phyloP scores from a whole-genome alignment of 2,329 filamentous ascomycete species.

The Xylariaceae sp. region DNA sequence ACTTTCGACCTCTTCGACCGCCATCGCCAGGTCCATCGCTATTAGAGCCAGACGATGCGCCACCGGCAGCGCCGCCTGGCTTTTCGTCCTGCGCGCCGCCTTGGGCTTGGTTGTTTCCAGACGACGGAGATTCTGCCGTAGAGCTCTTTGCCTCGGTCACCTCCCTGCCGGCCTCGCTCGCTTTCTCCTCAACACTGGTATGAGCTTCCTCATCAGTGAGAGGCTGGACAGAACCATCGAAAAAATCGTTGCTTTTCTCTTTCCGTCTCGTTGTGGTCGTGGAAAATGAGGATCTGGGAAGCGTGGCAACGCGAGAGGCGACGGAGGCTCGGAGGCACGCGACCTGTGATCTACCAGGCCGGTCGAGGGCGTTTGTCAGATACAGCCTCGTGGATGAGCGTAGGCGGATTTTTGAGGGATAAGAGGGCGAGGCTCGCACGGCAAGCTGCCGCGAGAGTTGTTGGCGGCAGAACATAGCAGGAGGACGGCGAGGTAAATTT shows the following conservation, averaged over 20 bases:
- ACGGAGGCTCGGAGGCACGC: conserved; percentile 20
- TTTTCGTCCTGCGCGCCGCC: conserved; percentile 52
- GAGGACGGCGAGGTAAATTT: no score
- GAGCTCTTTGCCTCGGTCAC: conserved; percentile 45
- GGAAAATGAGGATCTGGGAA: conserved; percentile 34
- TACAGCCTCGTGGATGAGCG: conserved; percentile 22
- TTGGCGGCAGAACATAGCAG: conserved; percentile 35
- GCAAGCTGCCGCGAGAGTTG: conserved; percentile 30
- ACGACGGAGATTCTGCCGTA: conserved; percentile 40
- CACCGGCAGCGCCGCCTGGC: conserved; percentile 57
- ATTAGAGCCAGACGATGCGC: conserved; percentile 46
- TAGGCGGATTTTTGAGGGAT: conserved; percentile 22
- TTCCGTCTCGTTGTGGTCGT: conserved; percentile 36
- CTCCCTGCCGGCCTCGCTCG: conserved; percentile 45
- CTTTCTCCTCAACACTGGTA: conserved; percentile 48
- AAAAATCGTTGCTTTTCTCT: conserved; percentile 47
- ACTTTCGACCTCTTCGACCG: conserved; percentile 70
- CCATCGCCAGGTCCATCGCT: conserved; percentile 61
- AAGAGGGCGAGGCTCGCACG: conserved; percentile 21
- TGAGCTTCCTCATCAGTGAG: conserved; percentile 53
- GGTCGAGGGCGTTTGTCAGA: conserved; percentile 23
- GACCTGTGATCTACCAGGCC: conserved; percentile 17
- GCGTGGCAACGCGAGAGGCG: conserved; percentile 6
- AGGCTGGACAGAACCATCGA: conserved; percentile 49
- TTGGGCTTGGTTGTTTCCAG: conserved; percentile 44